phyloP scores from a whole-genome alignment of 495 filamentous ascomycete species.

The Pseudevernia furfuracea region DNA sequence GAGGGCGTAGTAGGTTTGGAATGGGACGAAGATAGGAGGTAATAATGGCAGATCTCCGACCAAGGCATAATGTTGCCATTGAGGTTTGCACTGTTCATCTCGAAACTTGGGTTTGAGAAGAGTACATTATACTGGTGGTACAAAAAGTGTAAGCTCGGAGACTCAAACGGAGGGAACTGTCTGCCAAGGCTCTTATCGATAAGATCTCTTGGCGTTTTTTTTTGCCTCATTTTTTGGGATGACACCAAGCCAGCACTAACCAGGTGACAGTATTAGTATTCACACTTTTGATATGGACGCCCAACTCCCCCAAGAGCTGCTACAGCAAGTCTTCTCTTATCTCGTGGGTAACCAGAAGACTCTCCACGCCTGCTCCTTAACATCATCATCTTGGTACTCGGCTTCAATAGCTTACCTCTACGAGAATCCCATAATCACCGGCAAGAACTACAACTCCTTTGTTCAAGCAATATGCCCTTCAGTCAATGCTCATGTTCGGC shows the following conservation, averaged over 20 bases:
- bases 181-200: conserved; percentile 10
- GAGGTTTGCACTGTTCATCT: neutral
- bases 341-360: conserved; percentile 34
- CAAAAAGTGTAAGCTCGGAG: neutral
- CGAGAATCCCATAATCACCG: conserved; percentile 41
- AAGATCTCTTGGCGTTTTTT: neutral
- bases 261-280: too few relatives aligned
- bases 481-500: conserved; percentile 48
- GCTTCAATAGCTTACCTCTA: conserved; percentile 52
- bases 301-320: conserved; percentile 44
- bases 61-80: neutral
- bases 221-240: too few relatives aligned
- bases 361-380: conserved; percentile 49
- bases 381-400: conserved; percentile 59
- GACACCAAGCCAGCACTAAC: too few relatives aligned
- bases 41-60: neutral
- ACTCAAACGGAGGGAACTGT: neutral
- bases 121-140: too few relatives aligned
- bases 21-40: neutral
- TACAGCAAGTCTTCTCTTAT: conserved; percentile 36
- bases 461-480: conserved; percentile 56
- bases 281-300: neutral
- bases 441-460: conserved; percentile 51
- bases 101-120: neutral
- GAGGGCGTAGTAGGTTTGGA: neutral